Evolutionary conservation across 2,329 filamentous ascomycete genomes (phyloP), one percentile per base, ranked within the genome.

Genomic region (Cladosporium oxysporum): DNA sequence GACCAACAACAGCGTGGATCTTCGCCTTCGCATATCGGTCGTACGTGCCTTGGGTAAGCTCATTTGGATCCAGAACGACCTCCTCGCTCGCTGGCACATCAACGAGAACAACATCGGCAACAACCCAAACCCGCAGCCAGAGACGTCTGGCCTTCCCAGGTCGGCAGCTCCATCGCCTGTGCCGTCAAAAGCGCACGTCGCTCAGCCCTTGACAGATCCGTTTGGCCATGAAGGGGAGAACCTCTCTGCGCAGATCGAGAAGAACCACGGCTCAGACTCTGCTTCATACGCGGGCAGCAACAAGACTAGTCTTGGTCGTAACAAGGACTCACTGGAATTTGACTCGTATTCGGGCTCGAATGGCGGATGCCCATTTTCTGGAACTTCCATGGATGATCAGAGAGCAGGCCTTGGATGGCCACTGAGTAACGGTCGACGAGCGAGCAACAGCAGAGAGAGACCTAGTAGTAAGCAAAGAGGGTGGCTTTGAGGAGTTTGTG

Each of bases 41-140:
- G 84, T 93, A 57, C 91, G 90, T 75, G 91, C 91, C 0, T 82
- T 94, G 26, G 87, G 87, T 68, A 94, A 95, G 77, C 88, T 94
- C 29, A 89, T 94, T 69, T 94, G 91, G 91, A 93, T 94, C 70
- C 91, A 94, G 78, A 94, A 94, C 75, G 91, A 94, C 76, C 83
- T 94, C 33, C 91, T 94, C 76, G 90, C 91, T n/a, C 91, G 90
- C 76, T 93, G 90, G 89, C 91, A 92, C 52, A 60, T 68, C 44
- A 37, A 58, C 62, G 62, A 65, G 28, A 53, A 63, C 10, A 63
- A 11, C 37, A 55, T 63, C 4, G 61, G 61, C 35, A 16, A 12
- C 11, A 53, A 44, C 23, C 50, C 61, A 5, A 57, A 57, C n/a
- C 50, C 61, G 10, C 57, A 59, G 14, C 33, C 37, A 21, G 31